Evolutionary conservation across 2,329 filamentous ascomycete genomes (phyloP), one percentile per base, ranked within the genome.

Genomic region (Neofusicoccum sp.): DNA sequence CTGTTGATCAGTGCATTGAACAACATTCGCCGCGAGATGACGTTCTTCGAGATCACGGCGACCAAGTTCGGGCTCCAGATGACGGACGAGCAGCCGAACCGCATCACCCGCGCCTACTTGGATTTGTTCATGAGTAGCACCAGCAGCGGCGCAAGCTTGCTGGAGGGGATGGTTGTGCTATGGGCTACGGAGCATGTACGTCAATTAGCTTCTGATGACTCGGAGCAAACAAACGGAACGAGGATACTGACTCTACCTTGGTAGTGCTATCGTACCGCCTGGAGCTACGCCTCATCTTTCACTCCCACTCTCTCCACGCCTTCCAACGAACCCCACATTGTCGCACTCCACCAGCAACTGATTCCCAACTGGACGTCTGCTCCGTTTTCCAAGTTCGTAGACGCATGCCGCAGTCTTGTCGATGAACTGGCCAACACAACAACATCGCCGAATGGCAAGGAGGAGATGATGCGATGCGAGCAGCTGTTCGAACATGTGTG

Each of bases 161-260:
- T 93, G 2, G 89, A 92, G 71, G 89, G 87, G 5, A 80, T 91
- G 65, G 83, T 91, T 2, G 82, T 91, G n/a, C 83, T 93, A 29
- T 93, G 89, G 87, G 87, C 86, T n/a, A 92, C 88, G 1, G 90
- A 94, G 76, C 85, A 83, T 66, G 80, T 81, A 75, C 49, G 78
- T 71, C 28, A 14, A 29, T 12, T 34, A 22, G 9, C 12, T 11
- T 28, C 16, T 2, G 3, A 11, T 36, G 9, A 5, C 14, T 43
- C 9, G 29, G 31, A 4, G 14, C 14, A 16, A 39, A n/a, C 56
- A 34, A n/a, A n/a, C n/a, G n/a, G n/a, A n/a, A n/a, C n/a, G n/a
- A n/a, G n/a, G 16, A 41, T 34, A 31, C 37, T 49, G 11, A 60
- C 29, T 44, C 1, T 39, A 7, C 11, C 44, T 48, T 5, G 22